Percentiles rank a stretch among this genome's conserved stretches.
Conservation (phyloP, 2,329 filamentous ascomycete genomes). For the Chalara sp. region DNA sequence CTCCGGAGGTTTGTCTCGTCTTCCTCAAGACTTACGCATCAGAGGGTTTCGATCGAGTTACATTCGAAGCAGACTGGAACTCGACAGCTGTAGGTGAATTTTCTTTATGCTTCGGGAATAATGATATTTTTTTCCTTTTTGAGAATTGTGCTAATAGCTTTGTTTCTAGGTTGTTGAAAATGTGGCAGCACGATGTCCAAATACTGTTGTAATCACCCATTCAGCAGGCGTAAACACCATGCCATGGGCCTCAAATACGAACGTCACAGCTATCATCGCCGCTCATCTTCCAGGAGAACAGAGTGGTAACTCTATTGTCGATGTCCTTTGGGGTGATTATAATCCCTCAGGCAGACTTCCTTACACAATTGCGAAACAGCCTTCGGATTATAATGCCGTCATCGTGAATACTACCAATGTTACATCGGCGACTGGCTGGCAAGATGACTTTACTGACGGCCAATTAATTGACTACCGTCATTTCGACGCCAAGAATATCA, state of each 20-base stretch:
- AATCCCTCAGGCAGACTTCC: conserved; percentile 54
- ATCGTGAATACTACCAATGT: conserved; percentile 42
- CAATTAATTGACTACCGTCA: conserved; percentile 39
- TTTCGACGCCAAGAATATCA: conserved; percentile 36
- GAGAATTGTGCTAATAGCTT: too few species aligned
- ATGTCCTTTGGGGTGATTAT: conserved; percentile 52
- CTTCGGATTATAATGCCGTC: conserved; percentile 44
- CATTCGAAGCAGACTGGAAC: conserved; percentile 15
- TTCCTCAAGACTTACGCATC: conserved; percentile 62
- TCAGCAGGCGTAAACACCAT: conserved; percentile 60
- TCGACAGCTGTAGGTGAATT: background rate
- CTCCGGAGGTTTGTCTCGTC: conserved; percentile 60
- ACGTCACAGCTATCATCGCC: conserved; percentile 54
- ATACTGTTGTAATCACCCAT: conserved; percentile 62
- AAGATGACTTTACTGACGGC: conserved; percentile 48
- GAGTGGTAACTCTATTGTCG: conserved; percentile 52
- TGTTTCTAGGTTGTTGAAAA: conserved; percentile 11
- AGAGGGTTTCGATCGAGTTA: conserved; percentile 59
- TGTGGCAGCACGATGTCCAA: conserved; percentile 42
- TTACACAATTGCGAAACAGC: conserved; percentile 53
- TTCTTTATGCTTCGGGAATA: too few species aligned
- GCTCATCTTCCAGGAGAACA: conserved; percentile 54
- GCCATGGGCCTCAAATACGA: conserved; percentile 48
- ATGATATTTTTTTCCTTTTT: too few species aligned
- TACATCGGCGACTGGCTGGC: conserved; percentile 10